A percentile compares a stretch with the other conserved stretches of the same genome.
Evolutionary conservation across 1,139 yeast genomes (phyloP).

Genomic region (Scheffersomyces illinoinensis): DNA sequence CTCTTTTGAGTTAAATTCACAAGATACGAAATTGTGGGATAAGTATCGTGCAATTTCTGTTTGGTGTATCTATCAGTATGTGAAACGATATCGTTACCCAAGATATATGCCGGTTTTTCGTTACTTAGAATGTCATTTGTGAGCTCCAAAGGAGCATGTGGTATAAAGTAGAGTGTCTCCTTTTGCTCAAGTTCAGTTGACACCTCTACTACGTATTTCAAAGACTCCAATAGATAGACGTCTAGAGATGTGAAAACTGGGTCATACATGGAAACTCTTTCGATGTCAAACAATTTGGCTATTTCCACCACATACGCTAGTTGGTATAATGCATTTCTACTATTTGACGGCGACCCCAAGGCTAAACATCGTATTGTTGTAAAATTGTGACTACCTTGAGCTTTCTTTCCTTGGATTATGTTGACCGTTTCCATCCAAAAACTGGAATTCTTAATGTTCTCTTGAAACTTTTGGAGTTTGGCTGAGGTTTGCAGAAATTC

Average conservation of each 20-base stretch:
- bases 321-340: conserved; percentile 63
- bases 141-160: conserved; percentile 71
- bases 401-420: conserved; percentile 5
- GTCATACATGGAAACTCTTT: conserved; percentile 54
- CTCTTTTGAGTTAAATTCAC: conserved; percentile 26
- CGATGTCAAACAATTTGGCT: conserved; percentile 19
- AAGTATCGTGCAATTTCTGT: conserved; percentile 37
- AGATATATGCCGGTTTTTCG: conserved; percentile 32
- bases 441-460: conserved; percentile 18
- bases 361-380: conserved; percentile 65
- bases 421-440: conserved; percentile 22
- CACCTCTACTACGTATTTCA: conserved; percentile 23
- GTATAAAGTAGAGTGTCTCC: conserved; percentile 54
- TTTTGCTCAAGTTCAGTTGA: conserved; percentile 15
- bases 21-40: conserved; percentile 42
- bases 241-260: conserved; percentile 60
- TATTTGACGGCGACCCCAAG: conserved; percentile 63
- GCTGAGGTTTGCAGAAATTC: not conserved
- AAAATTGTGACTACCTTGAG: conserved; percentile 3
- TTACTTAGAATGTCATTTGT: conserved; percentile 45
- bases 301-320: conserved; percentile 54
- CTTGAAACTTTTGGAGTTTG: conserved; percentile 9
- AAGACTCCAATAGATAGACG: conserved; percentile 22
- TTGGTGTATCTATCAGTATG: conserved; percentile 56
- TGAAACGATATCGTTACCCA: conserved; percentile 51